Conservation (phyloP, 345 rosid species). For the Hibiscus syriacus region DNA sequence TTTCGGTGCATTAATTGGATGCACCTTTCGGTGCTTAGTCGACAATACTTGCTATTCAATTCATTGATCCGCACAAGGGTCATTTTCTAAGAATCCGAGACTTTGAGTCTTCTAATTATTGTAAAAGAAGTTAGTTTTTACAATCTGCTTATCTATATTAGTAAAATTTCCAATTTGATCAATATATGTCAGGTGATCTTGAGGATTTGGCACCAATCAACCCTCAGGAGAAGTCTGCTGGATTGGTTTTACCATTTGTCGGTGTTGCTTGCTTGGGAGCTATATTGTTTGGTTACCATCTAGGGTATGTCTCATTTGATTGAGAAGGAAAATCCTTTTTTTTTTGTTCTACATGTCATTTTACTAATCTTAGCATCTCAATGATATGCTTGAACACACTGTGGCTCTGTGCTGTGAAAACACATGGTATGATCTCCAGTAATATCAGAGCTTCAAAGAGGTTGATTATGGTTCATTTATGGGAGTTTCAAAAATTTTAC, state of each 20-base stretch:
- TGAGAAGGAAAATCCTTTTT: neutral
- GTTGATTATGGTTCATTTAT: neutral
- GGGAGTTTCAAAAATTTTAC: neutral
- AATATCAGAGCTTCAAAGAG: neutral
- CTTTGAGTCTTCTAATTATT: neutral
- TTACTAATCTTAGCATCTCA: neutral
- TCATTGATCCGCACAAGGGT: neutral
- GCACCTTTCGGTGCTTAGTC: no score
- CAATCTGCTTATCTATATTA: neutral
- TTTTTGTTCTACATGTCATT: neutral
- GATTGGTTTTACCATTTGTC: slow-evolving; percentile 78
- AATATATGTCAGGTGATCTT: slow-evolving; percentile 41
- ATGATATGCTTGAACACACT: neutral
- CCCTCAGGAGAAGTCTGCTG: slow-evolving; percentile 48
- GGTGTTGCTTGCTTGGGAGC: slow-evolving; percentile 98
- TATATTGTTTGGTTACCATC: slow-evolving; percentile 90
- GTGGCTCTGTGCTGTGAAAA: neutral
- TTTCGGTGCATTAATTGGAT: no score
- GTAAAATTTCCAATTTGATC: slow-evolving; percentile 5
- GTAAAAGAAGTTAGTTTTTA: neutral
- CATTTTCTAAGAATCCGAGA: neutral
- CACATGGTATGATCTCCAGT: neutral
- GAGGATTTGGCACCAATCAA: slow-evolving; percentile 49
- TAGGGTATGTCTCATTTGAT: slow-evolving; percentile 49
- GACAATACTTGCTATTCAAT: neutral